Percentiles rank a stretch among this genome's conserved stretches.
Evolutionary conservation across 495 filamentous ascomycete genomes (phyloP).

Genomic region (Tuber aestivum): DNA sequence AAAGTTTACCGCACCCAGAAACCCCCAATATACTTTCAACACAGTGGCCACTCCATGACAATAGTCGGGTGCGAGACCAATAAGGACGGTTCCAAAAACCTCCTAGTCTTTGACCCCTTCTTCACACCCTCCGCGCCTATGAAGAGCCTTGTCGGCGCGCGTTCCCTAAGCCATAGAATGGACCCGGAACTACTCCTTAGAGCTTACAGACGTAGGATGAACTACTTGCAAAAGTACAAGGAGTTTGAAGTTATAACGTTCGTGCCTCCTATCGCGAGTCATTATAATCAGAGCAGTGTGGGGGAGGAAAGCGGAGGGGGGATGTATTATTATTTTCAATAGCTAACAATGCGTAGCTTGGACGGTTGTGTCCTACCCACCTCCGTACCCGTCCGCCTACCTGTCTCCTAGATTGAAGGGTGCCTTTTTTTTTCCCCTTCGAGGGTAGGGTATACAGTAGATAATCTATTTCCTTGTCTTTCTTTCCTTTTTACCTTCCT

Average conservation of each 20-base stretch:
- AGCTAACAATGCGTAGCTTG: neutral
- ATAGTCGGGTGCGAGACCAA: constrained; percentile 78
- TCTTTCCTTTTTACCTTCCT: neutral
- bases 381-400: neutral
- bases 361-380: neutral
- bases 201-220: constrained; percentile 61
- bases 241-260: constrained; percentile 76
- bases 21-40: constrained; percentile 88
- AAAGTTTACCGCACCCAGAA: constrained; percentile 63
- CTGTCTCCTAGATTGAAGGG: neutral
- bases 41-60: constrained; percentile 83
- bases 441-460: neutral
- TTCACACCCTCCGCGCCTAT: constrained; percentile 65
- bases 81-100: constrained; percentile 57
- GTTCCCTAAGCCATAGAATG: constrained; percentile 44
- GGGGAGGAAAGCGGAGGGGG: neutral
- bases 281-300: neutral
- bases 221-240: constrained; percentile 62
- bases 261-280: constrained; percentile 39
- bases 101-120: constrained; percentile 87
- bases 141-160: constrained; percentile 50
- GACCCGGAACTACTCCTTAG: constrained; percentile 57
- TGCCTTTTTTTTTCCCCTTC: neutral
- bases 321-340: neutral
- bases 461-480: neutral